Base-by-base conservation (phyloP, 371 early-diverging fungal species). In the Circinella umbellata region DNA sequence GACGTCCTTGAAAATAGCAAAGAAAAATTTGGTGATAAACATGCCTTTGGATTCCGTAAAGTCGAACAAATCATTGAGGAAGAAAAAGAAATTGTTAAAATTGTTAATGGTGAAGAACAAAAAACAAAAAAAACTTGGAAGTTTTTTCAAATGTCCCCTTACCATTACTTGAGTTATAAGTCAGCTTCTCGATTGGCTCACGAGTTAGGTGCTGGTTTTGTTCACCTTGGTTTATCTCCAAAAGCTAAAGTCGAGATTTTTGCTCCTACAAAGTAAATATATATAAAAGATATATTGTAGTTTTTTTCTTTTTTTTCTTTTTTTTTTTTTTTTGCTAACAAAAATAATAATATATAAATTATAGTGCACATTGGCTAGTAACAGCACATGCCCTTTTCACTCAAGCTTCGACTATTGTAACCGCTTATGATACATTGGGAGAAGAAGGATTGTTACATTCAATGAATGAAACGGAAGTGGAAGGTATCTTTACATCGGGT, bases 341-440 rank as follows among this genome's bases (percentile, higher is more conserved):
- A 9, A 42, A 42, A 42, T 11, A 42, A 42, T 9, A 42, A 42
- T 11, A 42, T 11, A 11, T 42, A n/a, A n/a, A n/a, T n/a, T n/a
- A n/a, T 42, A 91, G 91, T 77, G 87, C 87, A 67, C 86, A 92
- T 71, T 94, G 94, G 94, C 78, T 91, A 70, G 69, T 91, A 62
- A 73, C 88, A 17, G 89, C 92, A 34, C 89, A 91, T 71, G 88
- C 84, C 69, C 34, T 80, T 77, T 88, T 80, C 64, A 77, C 76
- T 53, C 92, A 93, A 75, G 76, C 79, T 11, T 74, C 92, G 55
- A 87, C 87, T 37, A 86, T 94, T 72, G 90, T 91, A 10, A 94
- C 95, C 13, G 93, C 93, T 39, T 94, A 94, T 81, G 94, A 93
- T 71, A 93, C 94, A 5, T 84, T 94, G 47, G 95, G 94, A 11